phyloP scores from a whole-genome alignment of 306 rosid species.

The Quercus berberidifolia region DNA sequence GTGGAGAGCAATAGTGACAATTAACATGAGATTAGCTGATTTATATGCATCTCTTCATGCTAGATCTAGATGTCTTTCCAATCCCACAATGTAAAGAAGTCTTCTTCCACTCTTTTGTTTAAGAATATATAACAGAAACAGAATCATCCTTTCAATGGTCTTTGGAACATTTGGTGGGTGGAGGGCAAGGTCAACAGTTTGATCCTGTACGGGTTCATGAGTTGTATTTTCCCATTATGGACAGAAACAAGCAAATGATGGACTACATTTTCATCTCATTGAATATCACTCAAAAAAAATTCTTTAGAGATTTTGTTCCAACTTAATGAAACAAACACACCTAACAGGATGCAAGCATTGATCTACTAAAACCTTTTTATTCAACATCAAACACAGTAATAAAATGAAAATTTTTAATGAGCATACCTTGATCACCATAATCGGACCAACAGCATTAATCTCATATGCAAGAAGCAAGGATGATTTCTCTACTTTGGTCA shows the following conservation, averaged over 20 bases:
- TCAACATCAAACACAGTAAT: not conserved
- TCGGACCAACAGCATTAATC: slow-evolving; percentile 90
- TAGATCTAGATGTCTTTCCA: not conserved
- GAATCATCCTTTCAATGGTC: not conserved
- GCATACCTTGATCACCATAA: slow-evolving; percentile 84
- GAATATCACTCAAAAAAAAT: not conserved
- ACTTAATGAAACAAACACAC: not conserved
- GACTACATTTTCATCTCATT: not conserved
- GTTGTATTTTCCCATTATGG: not conserved
- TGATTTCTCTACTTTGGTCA: slow-evolving; percentile 80
- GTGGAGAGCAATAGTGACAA: too few species aligned
- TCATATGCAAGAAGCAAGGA: slow-evolving; percentile 78
- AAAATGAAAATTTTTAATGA: slow-evolving; percentile 2
- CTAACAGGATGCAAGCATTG: not conserved
- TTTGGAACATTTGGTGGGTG: not conserved
- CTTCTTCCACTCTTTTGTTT: not conserved
- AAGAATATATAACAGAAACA: not conserved
- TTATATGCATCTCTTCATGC: not conserved
- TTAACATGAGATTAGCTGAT: not conserved
- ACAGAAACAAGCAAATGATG: not conserved
- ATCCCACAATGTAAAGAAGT: not conserved
- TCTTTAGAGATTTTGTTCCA: not conserved
- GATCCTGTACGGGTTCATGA: not conserved
- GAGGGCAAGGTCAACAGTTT: not conserved
- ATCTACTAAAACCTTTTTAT: not conserved